Conservation (phyloP, 148 eudicot genomes). For the Chenopodium album region DNA sequence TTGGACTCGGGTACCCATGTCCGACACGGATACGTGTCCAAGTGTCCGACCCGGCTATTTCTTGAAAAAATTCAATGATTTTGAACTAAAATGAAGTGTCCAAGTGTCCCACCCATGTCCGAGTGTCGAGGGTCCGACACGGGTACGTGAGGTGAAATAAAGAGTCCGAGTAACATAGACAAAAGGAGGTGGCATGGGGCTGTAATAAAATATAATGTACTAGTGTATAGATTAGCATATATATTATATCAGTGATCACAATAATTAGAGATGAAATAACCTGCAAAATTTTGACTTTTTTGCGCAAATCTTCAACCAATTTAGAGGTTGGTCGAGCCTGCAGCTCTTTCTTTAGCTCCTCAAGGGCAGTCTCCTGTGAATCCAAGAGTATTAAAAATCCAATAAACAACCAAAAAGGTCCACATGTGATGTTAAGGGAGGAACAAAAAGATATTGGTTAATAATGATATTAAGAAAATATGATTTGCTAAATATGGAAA, state of each 20-base stretch:
- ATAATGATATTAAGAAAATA: background rate
- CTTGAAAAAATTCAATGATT: no score
- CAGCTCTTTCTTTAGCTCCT: conserved; percentile 84
- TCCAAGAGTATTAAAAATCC: conserved; percentile 10
- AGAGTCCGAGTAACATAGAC: no score
- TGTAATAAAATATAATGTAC: background rate
- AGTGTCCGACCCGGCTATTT: no score
- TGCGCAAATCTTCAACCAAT: conserved; percentile 90
- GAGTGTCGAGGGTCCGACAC: no score
- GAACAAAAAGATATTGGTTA: background rate
- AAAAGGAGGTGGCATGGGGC: background rate
- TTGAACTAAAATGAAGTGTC: no score
- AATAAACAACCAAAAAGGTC: background rate
- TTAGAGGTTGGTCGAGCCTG: conserved; percentile 83
- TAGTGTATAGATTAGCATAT: background rate
- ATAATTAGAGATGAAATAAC: conserved; percentile 35
- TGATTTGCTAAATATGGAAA: background rate
- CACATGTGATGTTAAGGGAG: background rate
- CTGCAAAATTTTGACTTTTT: conserved; percentile 96
- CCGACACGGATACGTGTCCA: no score
- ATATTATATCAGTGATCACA: background rate
- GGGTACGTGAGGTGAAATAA: no score
- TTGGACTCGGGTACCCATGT: no score
- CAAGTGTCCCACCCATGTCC: no score
- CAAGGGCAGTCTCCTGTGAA: conserved; percentile 68